Percentiles rank a stretch among this genome's conserved stretches.
Evolutionary conservation across 768 basidiomycete species (phyloP).

Genomic region (Saitozyma podzolica): DNA sequence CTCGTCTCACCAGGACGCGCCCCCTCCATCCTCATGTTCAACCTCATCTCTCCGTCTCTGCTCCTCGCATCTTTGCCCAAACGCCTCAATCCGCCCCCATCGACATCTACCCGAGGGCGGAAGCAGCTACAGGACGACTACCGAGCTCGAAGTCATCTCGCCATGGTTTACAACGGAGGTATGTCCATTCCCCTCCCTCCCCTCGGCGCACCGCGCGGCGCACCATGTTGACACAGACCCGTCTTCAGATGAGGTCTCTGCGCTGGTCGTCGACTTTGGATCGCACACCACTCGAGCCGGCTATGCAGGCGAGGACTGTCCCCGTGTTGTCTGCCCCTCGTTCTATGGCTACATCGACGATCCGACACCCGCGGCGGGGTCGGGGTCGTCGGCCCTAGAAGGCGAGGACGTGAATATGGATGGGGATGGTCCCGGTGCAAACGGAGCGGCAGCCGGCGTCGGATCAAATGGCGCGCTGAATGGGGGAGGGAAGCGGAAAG

Average conservation of each 20-base stretch:
- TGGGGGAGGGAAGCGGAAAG: constrained; percentile 1
- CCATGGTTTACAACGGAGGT: constrained; percentile 54
- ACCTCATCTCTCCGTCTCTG: not conserved
- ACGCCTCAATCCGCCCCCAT: too few species aligned
- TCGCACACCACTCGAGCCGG: constrained; percentile 86
- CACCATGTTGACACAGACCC: constrained; percentile 3
- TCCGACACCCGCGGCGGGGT: constrained; percentile 14
- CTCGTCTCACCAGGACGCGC: too few species aligned
- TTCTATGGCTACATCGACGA: constrained; percentile 71
- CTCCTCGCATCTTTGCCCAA: not conserved
- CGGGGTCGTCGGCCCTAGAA: constrained; percentile 24
- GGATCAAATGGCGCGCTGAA: not conserved
- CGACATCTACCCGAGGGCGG: too few species aligned
- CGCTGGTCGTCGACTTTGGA: constrained; percentile 92
- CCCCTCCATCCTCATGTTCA: not conserved
- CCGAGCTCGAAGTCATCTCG: not conserved
- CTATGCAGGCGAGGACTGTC: constrained; percentile 95
- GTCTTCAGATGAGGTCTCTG: constrained; percentile 85
- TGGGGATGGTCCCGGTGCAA: constrained; percentile 17
- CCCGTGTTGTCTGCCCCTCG: constrained; percentile 86
- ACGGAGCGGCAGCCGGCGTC: not conserved
- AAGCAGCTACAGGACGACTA: too few species aligned
- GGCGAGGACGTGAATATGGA: constrained; percentile 18
- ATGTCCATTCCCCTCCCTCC: constrained; percentile 2
- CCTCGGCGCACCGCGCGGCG: too few species aligned